Conservation (phyloP, 23 red algal species). For the Gracilaria gracilis region DNA sequence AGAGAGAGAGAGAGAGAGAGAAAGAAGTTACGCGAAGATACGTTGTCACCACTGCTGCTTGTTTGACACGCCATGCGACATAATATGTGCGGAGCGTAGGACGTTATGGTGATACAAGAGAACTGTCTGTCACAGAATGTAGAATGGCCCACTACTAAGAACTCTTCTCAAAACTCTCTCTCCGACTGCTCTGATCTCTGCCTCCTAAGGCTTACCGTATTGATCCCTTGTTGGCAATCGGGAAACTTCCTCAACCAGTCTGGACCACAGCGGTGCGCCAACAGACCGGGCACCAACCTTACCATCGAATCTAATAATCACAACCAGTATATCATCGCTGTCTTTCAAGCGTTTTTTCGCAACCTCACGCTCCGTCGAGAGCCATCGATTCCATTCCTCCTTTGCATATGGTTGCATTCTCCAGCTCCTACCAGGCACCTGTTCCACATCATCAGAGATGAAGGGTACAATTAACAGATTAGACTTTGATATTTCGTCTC, state of each 20-base stretch:
- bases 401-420: conserved; percentile 47
- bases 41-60: too few species aligned
- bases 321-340: conserved; percentile 50
- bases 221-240: conserved; percentile 50
- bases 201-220: conserved; percentile 52
- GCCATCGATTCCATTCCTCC: conserved; percentile 77
- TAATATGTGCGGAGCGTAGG: too few species aligned
- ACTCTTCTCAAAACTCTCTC: too few species aligned
- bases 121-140: too few species aligned
- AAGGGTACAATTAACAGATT: conserved; percentile 64
- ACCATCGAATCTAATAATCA: conserved; percentile 66
- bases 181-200: too few species aligned
- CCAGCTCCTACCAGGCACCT: conserved; percentile 31
- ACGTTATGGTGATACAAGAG: too few species aligned
- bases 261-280: conserved; percentile 59
- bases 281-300: conserved; percentile 67
- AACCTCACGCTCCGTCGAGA: conserved; percentile 39
- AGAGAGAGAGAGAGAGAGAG: too few species aligned
- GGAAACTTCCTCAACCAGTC: conserved; percentile 55
- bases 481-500: conserved; percentile 17
- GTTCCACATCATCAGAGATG: conserved; percentile 2
- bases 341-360: conserved; percentile 24
- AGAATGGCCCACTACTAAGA: background rate
- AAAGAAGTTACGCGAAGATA: too few species aligned
- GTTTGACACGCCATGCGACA: too few species aligned